Evolutionary conservation across 768 basidiomycete species (phyloP), one percentile per base, ranked within the genome.

Genomic region (Pleurotus tuoliensis): DNA sequence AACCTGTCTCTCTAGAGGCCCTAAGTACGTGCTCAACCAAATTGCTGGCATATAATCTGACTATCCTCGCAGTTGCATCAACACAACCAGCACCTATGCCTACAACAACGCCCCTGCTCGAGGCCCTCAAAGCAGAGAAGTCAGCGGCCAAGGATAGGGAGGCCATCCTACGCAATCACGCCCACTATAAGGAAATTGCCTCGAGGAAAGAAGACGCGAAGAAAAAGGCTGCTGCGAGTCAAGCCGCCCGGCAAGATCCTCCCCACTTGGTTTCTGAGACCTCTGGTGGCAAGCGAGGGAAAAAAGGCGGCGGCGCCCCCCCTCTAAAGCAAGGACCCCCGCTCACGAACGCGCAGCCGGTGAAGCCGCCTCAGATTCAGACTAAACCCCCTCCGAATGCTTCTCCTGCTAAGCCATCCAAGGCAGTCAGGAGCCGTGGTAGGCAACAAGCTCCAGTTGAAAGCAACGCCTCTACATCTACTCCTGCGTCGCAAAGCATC

Each of bases 101-200:
- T 1, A 94, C 87, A 60, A 88, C 90, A 0, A 97, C 96, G 0
- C 96, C 96, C 0, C 82, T 98, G 18, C 83, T 99, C 47, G 95
- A 96, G 66, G 92, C 94, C 1, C 84, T 98, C 60, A 92, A 93
- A 61, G 90, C 91, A 0, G 88, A 92, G 69, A 90, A 87, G 65
- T 78, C 79, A 5, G 81, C 82, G 0, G 81, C 83, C 63, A 86
- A 81, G 63, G 90, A 89, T 66, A 91, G 85, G 64, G 86, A 87
- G 62, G 73, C 82, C 25, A 90, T 87, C 56, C 73, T 85, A 30
- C 82, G 87, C 39, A 88, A 84, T 56, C 88, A 91, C 39, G 80
- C 82, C 0, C 89, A 88, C 65, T 87, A 88, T 71, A 86, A 85
- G 65, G 84, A 83, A 1, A 48, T 65, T 9, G 43, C 66, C 22